Base-by-base conservation (phyloP, 1,284 basidiomycete genomes). In the Waitea zeae region DNA sequence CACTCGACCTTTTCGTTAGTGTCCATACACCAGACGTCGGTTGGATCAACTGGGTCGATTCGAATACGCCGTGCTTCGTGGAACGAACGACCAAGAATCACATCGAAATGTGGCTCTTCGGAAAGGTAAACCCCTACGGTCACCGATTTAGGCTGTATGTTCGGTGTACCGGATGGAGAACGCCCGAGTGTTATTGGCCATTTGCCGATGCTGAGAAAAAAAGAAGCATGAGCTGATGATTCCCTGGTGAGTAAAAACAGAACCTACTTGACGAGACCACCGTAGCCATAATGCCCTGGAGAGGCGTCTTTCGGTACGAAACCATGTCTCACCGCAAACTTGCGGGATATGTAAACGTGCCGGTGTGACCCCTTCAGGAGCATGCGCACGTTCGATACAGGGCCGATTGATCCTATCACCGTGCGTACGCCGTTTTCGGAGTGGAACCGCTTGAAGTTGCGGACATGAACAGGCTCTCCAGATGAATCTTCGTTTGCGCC, bases 101-200 rank as follows among this genome's bases (percentile, higher is more conserved):
- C 87, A 46, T 96, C 92, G 57, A 98, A 98, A 53, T 96, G 92
- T 15, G 80, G 78, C 54, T 96, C 92, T 52, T 98, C 93, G 6
- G 83, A 83, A 20, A 97, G 62, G 57, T 84, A 84, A 2, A 86
- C 79, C 1, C 65, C 44, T 34, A 61, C 61, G 30, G 44, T 51
- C 1, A 58, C 61, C n/a, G n/a, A n/a, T n/a, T n/a, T n/a, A n/a
- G n/a, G n/a, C n/a, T n/a, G n/a, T n/a, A n/a, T n/a, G n/a, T n/a
- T n/a, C n/a, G n/a, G n/a, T 44, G 58, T 61, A 17, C 58, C 61
- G 29, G 9, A 6, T 7, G 29, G 29, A 7, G 29, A 12, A 29
- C 48, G 49, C 14, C 61, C 61, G 13, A 64, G 53, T 1, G 74
- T 81, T 33, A 86, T 67, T 0, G 86, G 78, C 70, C 87, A 82